Evolutionary conservation across 1,284 basidiomycete genomes (phyloP).

Genomic region (Boletus semigastroideus): DNA sequence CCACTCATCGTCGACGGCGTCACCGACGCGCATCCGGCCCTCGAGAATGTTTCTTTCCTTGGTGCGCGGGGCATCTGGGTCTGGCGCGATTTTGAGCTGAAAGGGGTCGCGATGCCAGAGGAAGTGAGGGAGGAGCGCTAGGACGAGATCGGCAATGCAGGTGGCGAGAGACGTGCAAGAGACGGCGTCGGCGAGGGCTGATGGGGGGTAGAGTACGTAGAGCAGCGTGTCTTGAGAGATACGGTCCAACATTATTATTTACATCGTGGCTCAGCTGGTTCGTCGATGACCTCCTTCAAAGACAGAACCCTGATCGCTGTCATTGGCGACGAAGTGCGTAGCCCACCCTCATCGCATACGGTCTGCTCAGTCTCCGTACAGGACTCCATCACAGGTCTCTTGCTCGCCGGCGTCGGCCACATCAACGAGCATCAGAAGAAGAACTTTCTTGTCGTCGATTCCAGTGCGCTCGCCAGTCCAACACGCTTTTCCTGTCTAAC

Average conservation of each 20-base stretch:
- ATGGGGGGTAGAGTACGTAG: conserved; percentile 68
- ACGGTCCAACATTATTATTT: conserved; percentile 74
- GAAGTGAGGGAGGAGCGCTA: conserved; percentile 62
- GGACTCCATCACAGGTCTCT: conserved; percentile 94
- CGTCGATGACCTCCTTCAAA: conserved; percentile 66
- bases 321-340: conserved; percentile 88
- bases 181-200: conserved; percentile 49
- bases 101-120: conserved; percentile 90
- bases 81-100: conserved; percentile 68
- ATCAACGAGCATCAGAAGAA: conserved; percentile 87
- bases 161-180: conserved; percentile 70
- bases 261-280: conserved; percentile 25
- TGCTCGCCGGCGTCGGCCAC: conserved; percentile 91
- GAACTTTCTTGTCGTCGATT: conserved; percentile 93
- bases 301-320: conserved; percentile 88
- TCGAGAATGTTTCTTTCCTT: conserved; percentile 56
- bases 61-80: conserved; percentile 39
- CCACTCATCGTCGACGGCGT: conserved; percentile 97
- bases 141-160: conserved; percentile 61
- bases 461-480: conserved; percentile 51
- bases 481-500: conserved; percentile 9
- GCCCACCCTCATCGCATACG: background rate
- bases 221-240: conserved; percentile 86
- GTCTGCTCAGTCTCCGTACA: conserved; percentile 34
- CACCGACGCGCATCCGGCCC: conserved; percentile 85